Conservation (phyloP, 345 rosid genomes). For the Lenwebbia sp. region DNA sequence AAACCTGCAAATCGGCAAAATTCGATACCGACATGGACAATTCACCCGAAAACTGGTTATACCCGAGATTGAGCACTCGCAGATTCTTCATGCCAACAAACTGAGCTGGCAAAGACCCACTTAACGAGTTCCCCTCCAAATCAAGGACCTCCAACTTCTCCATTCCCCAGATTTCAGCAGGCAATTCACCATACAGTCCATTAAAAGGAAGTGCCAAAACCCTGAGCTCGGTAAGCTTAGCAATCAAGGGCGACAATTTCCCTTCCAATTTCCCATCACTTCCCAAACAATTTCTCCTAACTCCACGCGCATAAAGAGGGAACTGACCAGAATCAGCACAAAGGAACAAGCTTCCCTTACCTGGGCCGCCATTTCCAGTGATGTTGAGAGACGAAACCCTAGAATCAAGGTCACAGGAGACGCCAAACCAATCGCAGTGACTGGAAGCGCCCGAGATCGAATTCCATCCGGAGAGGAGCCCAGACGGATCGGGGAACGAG, state of each 20-base stretch:
- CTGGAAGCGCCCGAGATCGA: conserved; percentile 13
- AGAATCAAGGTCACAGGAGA: conserved; percentile 44
- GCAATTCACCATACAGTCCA: conserved; percentile 56
- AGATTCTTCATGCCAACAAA: conserved; percentile 41
- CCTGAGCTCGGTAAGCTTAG: conserved; percentile 51
- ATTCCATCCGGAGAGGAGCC: conserved; percentile 57
- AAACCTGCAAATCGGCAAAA: conserved; percentile 32
- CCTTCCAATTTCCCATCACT: conserved; percentile 50
- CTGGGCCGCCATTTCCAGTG: conserved; percentile 44
- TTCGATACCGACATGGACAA: conserved; percentile 36
- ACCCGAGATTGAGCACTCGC: conserved; percentile 73
- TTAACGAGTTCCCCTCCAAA: conserved; percentile 61
- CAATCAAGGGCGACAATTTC: conserved; percentile 35
- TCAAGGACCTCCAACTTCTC: conserved; percentile 76
- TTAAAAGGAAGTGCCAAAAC: conserved; percentile 74
- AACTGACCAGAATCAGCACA: conserved; percentile 48
- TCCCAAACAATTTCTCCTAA: conserved; percentile 45
- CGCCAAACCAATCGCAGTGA: conserved; percentile 66
- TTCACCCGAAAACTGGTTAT: conserved; percentile 51
- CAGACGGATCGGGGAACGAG: conserved; percentile 50
- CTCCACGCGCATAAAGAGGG: conserved; percentile 67
- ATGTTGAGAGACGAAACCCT: conserved; percentile 70
- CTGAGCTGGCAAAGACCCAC: conserved; percentile 39
- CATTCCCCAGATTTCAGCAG: conserved; percentile 67
- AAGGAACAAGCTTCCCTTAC: conserved; percentile 26